Conservation (phyloP, 2,329 filamentous ascomycete genomes). For the Metarhizium brunneum region DNA sequence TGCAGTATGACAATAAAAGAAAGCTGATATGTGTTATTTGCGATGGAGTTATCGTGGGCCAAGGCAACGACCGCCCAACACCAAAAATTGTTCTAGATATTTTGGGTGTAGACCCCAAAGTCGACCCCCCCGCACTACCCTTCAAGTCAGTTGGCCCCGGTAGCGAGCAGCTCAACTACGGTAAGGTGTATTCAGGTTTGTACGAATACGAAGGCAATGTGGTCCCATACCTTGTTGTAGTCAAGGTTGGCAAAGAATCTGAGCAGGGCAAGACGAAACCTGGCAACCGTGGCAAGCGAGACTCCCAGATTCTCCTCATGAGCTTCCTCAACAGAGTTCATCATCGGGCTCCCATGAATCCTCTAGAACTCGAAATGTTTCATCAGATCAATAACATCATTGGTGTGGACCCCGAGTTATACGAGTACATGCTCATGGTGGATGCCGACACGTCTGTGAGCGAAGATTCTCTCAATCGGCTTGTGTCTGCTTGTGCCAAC, state of each 20-base stretch:
- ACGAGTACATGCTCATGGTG: constrained; percentile 95
- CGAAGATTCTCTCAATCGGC: constrained; percentile 83
- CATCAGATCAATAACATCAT: constrained; percentile 99
- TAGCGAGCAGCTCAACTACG: constrained; percentile 91
- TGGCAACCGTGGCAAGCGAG: constrained; percentile 96
- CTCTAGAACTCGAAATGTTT: constrained; percentile 94
- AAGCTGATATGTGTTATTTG: constrained; percentile 96
- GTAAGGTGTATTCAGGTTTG: constrained; percentile 94
- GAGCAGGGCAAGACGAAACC: constrained; percentile 87
- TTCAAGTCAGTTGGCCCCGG: constrained; percentile 90
- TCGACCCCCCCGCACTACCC: constrained; percentile 85
- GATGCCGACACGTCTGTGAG: constrained; percentile 93
- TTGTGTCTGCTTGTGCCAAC: constrained; percentile 87
- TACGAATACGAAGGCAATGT: constrained; percentile 98
- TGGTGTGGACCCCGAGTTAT: constrained; percentile 91
- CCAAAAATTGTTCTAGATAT: constrained; percentile 98
- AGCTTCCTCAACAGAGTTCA: constrained; percentile 98
- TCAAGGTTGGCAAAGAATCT: constrained; percentile 95
- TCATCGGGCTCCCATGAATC: constrained; percentile 87
- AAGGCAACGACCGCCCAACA: constrained; percentile 91
- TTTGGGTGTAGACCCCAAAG: constrained; percentile 90
- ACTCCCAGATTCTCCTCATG: constrained; percentile 92
- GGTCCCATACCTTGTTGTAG: constrained; percentile 89
- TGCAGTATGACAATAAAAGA: constrained; percentile 96
- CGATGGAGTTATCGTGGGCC: constrained; percentile 93